Percentiles rank a stretch among this genome's conserved stretches.
phyloP scores from a whole-genome alignment of 257 asterid species.

The Jaltomata sinuosa region DNA sequence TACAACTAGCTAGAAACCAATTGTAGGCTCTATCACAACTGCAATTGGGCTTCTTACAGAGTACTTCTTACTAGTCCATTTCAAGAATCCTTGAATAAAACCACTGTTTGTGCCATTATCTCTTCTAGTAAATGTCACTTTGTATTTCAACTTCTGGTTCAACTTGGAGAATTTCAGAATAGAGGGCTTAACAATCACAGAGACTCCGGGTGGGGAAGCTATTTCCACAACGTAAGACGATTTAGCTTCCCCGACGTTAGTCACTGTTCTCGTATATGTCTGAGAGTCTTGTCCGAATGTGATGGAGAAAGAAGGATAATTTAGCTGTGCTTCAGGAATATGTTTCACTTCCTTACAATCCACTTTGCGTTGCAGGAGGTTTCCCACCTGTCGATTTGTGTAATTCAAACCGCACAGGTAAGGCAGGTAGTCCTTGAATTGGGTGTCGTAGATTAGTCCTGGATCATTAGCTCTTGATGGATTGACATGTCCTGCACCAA shows the following conservation, averaged over 20 bases:
- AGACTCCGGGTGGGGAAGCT: conserved; percentile 16
- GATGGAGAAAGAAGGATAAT: conserved; percentile 20
- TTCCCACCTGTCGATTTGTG: conserved; percentile 15
- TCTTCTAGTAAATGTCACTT: conserved; percentile 14
- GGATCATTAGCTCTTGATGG: conserved; percentile 36
- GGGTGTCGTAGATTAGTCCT: conserved; percentile 41
- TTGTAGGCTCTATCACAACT: background rate
- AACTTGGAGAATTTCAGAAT: conserved; percentile 11
- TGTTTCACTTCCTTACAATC: conserved; percentile 10
- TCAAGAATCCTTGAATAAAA: conserved; percentile 27
- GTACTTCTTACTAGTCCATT: conserved; percentile 25
- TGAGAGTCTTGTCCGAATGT: background rate
- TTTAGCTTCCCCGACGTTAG: conserved; percentile 26
- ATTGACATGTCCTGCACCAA: conserved; percentile 46
- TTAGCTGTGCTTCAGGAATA: conserved; percentile 20
- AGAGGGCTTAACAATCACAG: conserved; percentile 23
- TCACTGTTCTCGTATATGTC: conserved; percentile 30
- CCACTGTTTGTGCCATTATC: background rate
- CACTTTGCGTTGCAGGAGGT: conserved; percentile 10
- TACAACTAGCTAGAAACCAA: background rate
- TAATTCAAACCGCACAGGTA: conserved; percentile 44
- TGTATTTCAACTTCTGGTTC: conserved; percentile 22
- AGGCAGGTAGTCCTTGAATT: conserved; percentile 33
- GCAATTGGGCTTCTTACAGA: conserved; percentile 30
- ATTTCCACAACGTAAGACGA: conserved; percentile 19